Base-by-base conservation (phyloP, 495 filamentous ascomycete species). In the Cercophora sp. region DNA sequence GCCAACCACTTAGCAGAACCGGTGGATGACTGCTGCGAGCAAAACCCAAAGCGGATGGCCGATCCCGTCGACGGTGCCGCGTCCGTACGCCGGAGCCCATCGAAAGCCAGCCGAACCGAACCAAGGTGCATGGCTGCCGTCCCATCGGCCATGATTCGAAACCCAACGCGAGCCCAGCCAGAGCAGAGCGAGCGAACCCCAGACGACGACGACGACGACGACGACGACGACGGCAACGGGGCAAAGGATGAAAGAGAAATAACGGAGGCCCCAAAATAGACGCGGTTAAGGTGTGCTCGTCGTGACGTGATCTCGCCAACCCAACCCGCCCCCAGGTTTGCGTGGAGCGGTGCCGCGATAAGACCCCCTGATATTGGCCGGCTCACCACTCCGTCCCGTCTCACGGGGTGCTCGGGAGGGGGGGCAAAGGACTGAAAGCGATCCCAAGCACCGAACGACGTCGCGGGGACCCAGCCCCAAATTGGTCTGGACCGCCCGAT, bases 401-500 rank as follows among this genome's bases (percentile, higher is more conserved):
- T 41, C 22, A 29, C 23, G 48, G 48, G 34, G 34, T 15, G 24
- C 10, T 4, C 34, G 31, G 25, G 6, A 32, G 44, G 44, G 18
- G 44, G 16, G 26, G n/a, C n/a, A n/a, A n/a, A n/a, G n/a, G n/a
- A n/a, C n/a, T n/a, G n/a, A n/a, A 11, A 46, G 43, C 13, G 13
- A 46, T 26, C 13, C 43, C 22, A 39, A 24, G 32, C 47, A 19
- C 32, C 19, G 8, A n/a, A 10, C 32, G 22, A 27, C 43, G n/a
- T n/a, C n/a, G n/a, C 23, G 10, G 23, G 19, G 23, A 41, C 23
- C 36, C 26, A 16, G 29, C 22, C 46, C 48, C 48, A 51, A 40
- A 51, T 51, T 35, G 26, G 48, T 37, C 29, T 45, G 42, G 40
- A 24, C 19, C 54, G 51, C 36, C 54, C 58, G 58, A 61, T 54